phyloP scores from a whole-genome alignment of 1,139 yeast species.

The Kurtzmaniella quercitrusa region DNA sequence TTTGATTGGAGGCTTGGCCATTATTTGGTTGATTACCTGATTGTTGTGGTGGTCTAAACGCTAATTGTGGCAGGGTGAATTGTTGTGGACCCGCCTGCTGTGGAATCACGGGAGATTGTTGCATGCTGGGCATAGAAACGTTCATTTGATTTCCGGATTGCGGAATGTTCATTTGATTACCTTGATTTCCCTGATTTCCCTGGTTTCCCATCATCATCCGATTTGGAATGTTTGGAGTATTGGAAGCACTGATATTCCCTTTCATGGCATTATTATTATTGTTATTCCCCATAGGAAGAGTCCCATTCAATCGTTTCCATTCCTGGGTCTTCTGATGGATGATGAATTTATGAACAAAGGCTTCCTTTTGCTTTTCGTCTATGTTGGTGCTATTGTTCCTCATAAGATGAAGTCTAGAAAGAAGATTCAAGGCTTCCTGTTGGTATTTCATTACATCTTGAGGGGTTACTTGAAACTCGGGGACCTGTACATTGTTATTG shows the following conservation, averaged over 20 bases:
- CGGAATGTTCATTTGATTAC: neutral
- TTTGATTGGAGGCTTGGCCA: neutral
- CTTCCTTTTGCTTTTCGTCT: conserved; percentile 35
- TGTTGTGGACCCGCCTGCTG: conserved; percentile 3
- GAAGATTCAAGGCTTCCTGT: conserved; percentile 38
- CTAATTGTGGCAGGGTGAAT: conserved; percentile 1
- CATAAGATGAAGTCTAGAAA: conserved; percentile 35
- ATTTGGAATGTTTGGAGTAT: neutral
- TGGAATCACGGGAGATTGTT: neutral
- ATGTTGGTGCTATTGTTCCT: conserved; percentile 32
- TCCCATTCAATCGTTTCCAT: conserved; percentile 38
- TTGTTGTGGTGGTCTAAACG: conserved; percentile 2
- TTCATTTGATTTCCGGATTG: conserved; percentile 1
- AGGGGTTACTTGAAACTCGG: conserved; percentile 36
- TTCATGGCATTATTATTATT: neutral
- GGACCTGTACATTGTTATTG: conserved; percentile 17
- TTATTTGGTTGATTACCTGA: neutral
- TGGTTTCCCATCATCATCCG: neutral
- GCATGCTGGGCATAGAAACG: conserved; percentile 1
- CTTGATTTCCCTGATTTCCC: neutral
- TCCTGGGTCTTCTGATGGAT: conserved; percentile 37
- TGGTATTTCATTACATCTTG: conserved; percentile 41
- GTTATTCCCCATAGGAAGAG: conserved; percentile 4
- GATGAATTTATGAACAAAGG: conserved; percentile 37
- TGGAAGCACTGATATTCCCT: neutral